Evolutionary conservation across 2,329 filamentous ascomycete genomes (phyloP).

Genomic region (Penicillium corylophilum): DNA sequence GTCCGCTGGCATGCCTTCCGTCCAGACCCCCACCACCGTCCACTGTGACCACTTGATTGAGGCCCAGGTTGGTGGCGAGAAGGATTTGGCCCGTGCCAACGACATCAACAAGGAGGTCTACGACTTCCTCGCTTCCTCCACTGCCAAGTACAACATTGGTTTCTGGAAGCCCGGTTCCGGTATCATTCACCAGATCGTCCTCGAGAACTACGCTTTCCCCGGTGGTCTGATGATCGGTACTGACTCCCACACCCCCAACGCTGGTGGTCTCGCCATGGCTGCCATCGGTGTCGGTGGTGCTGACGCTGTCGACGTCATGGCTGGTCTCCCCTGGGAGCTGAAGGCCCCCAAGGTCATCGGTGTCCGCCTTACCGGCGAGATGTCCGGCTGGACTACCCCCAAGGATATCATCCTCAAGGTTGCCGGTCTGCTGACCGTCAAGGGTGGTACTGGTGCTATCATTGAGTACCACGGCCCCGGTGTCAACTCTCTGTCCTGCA

Average conservation of each 20-base stretch:
- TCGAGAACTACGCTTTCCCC: conserved; percentile 99
- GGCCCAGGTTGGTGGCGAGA: conserved; percentile 86
- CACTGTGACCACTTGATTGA: conserved; percentile 99
- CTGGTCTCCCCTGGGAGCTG: conserved; percentile 95
- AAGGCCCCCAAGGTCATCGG: conserved; percentile 78
- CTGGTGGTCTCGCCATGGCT: conserved; percentile 88
- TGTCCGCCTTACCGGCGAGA: conserved; percentile 56
- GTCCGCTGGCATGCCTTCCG: conserved; percentile 93
- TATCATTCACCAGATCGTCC: conserved; percentile 98
- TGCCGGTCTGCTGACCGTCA: conserved; percentile 84
- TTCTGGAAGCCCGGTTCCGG: conserved; percentile 99
- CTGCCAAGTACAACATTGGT: conserved; percentile 99
- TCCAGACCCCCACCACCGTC: conserved; percentile 91
- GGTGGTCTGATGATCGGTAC: conserved; percentile 97
- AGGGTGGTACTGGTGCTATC: conserved; percentile 89
- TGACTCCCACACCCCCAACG: conserved; percentile 96
- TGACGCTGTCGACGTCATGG: conserved; percentile 93
- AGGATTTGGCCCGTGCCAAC: conserved; percentile 89
- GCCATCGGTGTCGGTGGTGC: conserved; percentile 97
- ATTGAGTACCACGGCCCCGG: conserved; percentile 93
- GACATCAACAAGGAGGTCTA: conserved; percentile 99
- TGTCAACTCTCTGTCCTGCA: conserved; percentile 83
- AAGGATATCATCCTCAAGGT: conserved; percentile 94
- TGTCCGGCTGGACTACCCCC: conserved; percentile 87
- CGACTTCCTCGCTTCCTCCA: conserved; percentile 89